A percentile compares a stretch with the other conserved stretches of the same genome.
Evolutionary conservation across 164 flowering plant genomes (phyloP).

Genomic region (Hamamelis virginiana): DNA sequence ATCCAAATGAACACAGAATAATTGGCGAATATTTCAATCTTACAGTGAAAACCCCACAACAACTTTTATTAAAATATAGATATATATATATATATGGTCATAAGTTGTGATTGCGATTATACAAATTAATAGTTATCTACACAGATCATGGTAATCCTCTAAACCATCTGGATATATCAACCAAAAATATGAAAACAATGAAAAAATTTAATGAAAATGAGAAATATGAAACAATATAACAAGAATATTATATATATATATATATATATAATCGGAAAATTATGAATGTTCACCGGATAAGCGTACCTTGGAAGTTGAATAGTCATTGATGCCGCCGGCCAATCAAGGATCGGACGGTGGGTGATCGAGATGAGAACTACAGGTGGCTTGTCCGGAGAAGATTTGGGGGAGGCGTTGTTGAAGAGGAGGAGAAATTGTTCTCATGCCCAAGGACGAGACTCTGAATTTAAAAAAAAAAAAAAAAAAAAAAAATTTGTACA

Average conservation of each 20-base stretch:
- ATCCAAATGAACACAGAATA: too few relatives aligned
- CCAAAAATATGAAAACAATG: neutral
- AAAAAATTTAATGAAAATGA: neutral
- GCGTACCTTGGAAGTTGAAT: neutral
- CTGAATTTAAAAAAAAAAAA: too few relatives aligned
- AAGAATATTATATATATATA: neutral
- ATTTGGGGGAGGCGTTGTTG: neutral
- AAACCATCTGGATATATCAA: neutral
- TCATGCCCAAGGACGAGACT: too few relatives aligned
- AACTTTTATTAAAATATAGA: too few relatives aligned
- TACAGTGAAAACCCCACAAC: neutral
- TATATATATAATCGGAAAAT: neutral
- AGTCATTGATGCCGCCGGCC: neutral
- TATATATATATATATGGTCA: too few relatives aligned
- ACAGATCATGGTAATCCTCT: neutral
- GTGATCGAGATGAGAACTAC: too few relatives aligned
- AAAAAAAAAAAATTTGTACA: too few relatives aligned
- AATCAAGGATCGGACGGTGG: neutral
- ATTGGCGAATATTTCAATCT: too few relatives aligned
- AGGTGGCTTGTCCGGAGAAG: neutral
- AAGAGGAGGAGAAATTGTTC: conserved; percentile 1
- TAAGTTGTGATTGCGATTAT: neutral
- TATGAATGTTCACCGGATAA: neutral
- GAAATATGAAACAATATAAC: neutral
- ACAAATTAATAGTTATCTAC: too few relatives aligned